phyloP scores from a whole-genome alignment of 306 rosid genomes.

The Carpinus viminea region DNA sequence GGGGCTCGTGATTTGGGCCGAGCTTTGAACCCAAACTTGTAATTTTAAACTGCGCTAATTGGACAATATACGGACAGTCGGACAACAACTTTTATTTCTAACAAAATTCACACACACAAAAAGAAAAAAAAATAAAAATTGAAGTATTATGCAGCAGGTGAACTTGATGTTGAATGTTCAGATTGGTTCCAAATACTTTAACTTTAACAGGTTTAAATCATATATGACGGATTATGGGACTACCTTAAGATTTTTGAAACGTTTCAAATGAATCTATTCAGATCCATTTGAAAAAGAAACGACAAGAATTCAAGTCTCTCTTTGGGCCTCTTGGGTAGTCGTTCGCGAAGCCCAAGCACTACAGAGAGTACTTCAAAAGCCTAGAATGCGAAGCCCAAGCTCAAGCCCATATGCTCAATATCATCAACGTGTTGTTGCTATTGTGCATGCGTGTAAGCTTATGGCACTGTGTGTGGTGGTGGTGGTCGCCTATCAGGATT shows the following conservation, averaged over 20 bases:
- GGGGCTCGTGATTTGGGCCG: too few species aligned
- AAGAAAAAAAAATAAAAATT: too few species aligned
- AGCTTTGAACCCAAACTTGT: too few species aligned
- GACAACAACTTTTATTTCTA: too few species aligned
- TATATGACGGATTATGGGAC: background rate
- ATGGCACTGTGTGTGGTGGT: background rate
- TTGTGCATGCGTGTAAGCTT: background rate
- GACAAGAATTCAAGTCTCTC: background rate
- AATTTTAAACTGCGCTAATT: too few species aligned
- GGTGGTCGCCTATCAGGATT: slow-evolving; percentile 2
- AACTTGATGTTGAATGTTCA: background rate
- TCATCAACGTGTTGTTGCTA: background rate
- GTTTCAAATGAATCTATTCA: background rate
- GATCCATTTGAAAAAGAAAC: background rate
- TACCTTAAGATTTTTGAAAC: background rate
- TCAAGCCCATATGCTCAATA: background rate
- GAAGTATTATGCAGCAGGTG: background rate
- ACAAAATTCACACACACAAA: too few species aligned
- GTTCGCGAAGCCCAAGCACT: background rate
- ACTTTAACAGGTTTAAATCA: background rate
- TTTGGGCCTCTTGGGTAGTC: background rate
- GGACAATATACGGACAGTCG: too few species aligned
- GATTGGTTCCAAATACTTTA: background rate
- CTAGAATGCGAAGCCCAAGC: background rate
- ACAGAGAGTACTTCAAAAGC: background rate